A percentile compares a stretch with the other conserved stretches of the same genome.
These are phyloP conservation scores for Hamamelis virginiana DNA, from an alignment of 164 flowering plant genomes.

Conservation along the genomic window DNA sequence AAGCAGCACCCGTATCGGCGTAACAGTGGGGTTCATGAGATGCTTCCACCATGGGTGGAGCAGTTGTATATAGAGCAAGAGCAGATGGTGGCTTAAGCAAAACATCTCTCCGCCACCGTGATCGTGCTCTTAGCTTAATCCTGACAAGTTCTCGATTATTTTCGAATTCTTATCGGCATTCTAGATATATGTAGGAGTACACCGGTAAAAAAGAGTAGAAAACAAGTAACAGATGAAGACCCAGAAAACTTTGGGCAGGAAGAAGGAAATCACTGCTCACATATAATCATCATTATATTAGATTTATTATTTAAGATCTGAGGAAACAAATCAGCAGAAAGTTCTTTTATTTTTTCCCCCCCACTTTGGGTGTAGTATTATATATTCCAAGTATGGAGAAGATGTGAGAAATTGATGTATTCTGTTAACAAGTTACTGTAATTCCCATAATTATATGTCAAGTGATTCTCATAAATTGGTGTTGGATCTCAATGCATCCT, in stretches of 20 bases:
- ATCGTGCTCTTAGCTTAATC: constrained; percentile 5
- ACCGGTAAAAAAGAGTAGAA: no score
- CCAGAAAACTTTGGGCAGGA: constrained; percentile 5
- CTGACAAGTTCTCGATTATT: constrained; percentile 28
- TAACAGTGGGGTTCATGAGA: constrained; percentile 31
- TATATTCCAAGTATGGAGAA: no score
- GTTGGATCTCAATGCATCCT: no score
- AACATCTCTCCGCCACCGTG: neutral
- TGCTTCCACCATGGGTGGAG: constrained; percentile 65
- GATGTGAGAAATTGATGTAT: no score
- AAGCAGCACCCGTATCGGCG: constrained; percentile 23
- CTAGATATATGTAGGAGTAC: constrained; percentile 3
- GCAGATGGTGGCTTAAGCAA: constrained; percentile 77
- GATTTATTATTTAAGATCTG: neutral
- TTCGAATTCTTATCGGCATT: constrained; percentile 17
- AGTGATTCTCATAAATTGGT: no score
- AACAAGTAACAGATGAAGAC: neutral
- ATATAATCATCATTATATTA: constrained; percentile 2
- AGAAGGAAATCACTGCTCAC: neutral
- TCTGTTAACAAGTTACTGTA: no score
- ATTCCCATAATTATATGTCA: no score
- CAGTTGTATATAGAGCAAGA: constrained; percentile 90
- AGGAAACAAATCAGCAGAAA: neutral
- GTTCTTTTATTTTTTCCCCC: neutral
- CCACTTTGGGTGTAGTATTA: neutral